phyloP scores from a whole-genome alignment of 2,329 filamentous ascomycete species.

The Xenoacremonium recifei region DNA sequence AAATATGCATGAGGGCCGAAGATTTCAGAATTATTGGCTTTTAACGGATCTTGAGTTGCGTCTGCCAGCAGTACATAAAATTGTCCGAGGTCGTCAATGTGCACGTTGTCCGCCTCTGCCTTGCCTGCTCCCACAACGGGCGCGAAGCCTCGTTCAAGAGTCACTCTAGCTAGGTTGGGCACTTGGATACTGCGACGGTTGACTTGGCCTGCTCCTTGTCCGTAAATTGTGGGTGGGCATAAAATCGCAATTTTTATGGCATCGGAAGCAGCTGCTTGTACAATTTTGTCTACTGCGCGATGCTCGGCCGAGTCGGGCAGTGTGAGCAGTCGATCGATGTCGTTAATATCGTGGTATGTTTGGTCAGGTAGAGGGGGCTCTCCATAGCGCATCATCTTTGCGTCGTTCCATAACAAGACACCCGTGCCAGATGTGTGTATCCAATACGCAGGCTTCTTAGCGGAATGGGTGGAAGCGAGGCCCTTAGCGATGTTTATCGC shows the following conservation, averaged over 20 bases:
- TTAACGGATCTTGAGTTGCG: constrained; percentile 53
- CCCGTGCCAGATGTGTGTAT: constrained; percentile 51
- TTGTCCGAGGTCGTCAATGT: constrained; percentile 45
- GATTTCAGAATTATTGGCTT: constrained; percentile 55
- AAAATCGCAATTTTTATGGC: constrained; percentile 44
- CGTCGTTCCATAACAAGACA: constrained; percentile 47
- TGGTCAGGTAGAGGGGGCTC: constrained; percentile 42
- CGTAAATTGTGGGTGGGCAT: constrained; percentile 51
- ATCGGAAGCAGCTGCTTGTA: constrained; percentile 42
- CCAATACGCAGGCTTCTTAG: constrained; percentile 46
- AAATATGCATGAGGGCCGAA: constrained; percentile 67
- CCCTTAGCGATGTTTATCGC: constrained; percentile 47
- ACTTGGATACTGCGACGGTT: constrained; percentile 52
- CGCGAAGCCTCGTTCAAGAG: constrained; percentile 42
- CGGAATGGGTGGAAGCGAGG: constrained; percentile 40
- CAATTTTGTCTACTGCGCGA: constrained; percentile 66
- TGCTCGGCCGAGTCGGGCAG: constrained; percentile 60
- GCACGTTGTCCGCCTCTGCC: constrained; percentile 52
- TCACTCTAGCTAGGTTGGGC: constrained; percentile 38
- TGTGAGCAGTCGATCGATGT: constrained; percentile 52
- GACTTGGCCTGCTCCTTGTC: constrained; percentile 44
- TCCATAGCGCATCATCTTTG: constrained; percentile 39
- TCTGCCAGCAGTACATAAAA: constrained; percentile 45
- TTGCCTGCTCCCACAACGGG: constrained; percentile 44
- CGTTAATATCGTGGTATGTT: constrained; percentile 58